These are phyloP conservation scores for Lachnellula subtilissima DNA, from an alignment of 2,329 filamentous ascomycete species.

Conservation along the genomic window DNA sequence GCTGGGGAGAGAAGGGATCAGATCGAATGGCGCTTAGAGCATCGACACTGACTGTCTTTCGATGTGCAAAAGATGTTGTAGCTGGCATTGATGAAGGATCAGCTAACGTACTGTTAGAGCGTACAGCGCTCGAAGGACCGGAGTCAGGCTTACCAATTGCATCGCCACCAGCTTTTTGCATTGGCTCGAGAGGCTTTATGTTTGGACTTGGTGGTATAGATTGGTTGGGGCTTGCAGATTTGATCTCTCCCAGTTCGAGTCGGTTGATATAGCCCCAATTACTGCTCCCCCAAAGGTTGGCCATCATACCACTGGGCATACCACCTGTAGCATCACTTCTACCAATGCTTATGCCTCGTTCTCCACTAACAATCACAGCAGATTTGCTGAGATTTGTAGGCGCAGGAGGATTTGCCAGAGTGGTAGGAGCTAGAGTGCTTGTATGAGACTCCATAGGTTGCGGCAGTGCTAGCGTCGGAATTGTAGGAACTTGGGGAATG, in stretches of 20 bases:
- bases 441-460: slow-evolving; percentile 41
- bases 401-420: slow-evolving; percentile 76
- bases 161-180: slow-evolving; percentile 22
- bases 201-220: slow-evolving; percentile 24
- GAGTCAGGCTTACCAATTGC: slow-evolving; percentile 28
- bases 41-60: slow-evolving; percentile 28
- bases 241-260: slow-evolving; percentile 50
- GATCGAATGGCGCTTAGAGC: slow-evolving; percentile 34
- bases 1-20: slow-evolving; percentile 17
- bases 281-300: slow-evolving; percentile 89
- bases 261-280: slow-evolving; percentile 70
- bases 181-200: slow-evolving; percentile 23
- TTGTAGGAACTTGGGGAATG: slow-evolving; percentile 28
- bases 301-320: slow-evolving; percentile 80
- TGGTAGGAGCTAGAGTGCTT: slow-evolving; percentile 72
- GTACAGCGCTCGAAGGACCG: slow-evolving; percentile 12
- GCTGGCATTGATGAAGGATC: slow-evolving; percentile 17
- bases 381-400: slow-evolving; percentile 82
- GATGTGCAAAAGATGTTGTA: slow-evolving; percentile 15
- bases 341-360: slow-evolving; percentile 64
- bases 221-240: slow-evolving; percentile 17
- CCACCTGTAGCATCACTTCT: slow-evolving; percentile 56
- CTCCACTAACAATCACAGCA: slow-evolving; percentile 75
- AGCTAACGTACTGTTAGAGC: slow-evolving; percentile 21
- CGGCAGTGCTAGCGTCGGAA: slow-evolving; percentile 33